phyloP scores from a whole-genome alignment of 2,329 filamentous ascomycete species.

The Thielaviopsis musarum region DNA sequence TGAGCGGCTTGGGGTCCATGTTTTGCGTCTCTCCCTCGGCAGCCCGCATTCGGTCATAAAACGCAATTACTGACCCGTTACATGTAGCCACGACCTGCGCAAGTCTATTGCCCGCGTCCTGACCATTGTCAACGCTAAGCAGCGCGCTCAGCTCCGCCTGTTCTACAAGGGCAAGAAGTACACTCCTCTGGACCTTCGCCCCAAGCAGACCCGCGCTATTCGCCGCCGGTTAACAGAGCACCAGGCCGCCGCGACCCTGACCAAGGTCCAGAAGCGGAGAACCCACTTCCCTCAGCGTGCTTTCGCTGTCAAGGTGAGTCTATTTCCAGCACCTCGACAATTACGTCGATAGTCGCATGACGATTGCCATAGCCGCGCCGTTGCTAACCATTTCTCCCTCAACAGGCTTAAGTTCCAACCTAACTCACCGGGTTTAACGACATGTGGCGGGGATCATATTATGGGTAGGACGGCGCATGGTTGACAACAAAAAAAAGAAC shows the following conservation, averaged over 20 bases:
- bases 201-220: constrained; percentile 97
- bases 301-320: constrained; percentile 83
- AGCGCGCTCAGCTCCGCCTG: constrained; percentile 89
- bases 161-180: constrained; percentile 99
- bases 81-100: constrained; percentile 80
- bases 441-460: constrained; percentile 11
- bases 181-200: constrained; percentile 90
- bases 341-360: neutral
- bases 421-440: constrained; percentile 9
- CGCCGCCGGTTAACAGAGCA: constrained; percentile 85
- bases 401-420: constrained; percentile 12
- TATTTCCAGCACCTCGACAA: neutral
- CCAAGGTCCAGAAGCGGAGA: constrained; percentile 93
- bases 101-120: constrained; percentile 98
- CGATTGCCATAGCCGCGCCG: neutral
- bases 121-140: constrained; percentile 99
- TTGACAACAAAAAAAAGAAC: constrained; percentile 12
- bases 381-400: neutral
- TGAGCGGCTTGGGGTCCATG: neutral
- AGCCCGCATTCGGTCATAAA: neutral
- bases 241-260: constrained; percentile 68
- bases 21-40: neutral
- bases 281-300: constrained; percentile 97
- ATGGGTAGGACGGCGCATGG: constrained; percentile 12
- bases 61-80: constrained; percentile 15